phyloP scores from a whole-genome alignment of 1,139 yeast species.

The Trichomonascaceae sp. region DNA sequence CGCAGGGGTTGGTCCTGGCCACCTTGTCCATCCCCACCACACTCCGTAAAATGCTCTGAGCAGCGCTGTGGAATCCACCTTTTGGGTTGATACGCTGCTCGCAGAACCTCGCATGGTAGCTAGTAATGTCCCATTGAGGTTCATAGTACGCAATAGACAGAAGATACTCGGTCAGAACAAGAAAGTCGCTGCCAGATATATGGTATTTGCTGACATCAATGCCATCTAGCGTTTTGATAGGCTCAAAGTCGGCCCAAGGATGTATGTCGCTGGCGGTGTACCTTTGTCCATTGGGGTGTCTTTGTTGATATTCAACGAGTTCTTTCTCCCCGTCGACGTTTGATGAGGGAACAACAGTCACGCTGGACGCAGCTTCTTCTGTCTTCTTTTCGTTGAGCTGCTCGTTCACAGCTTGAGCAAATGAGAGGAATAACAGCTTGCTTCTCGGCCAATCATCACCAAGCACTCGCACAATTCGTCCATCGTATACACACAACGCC shows the following conservation, averaged over 20 bases:
- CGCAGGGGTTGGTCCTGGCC: constrained; percentile 7
- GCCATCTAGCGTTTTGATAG: constrained; percentile 19
- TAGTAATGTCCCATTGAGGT: constrained; percentile 8
- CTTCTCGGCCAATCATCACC: constrained; percentile 23
- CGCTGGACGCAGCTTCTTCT: constrained; percentile 4
- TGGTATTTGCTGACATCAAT: constrained; percentile 24
- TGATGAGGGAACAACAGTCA: neutral
- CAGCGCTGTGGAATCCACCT: constrained; percentile 7
- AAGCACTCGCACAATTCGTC: constrained; percentile 25
- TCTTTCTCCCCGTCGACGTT: constrained; percentile 9
- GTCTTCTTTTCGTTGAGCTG: constrained; percentile 3
- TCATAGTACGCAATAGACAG: constrained; percentile 14
- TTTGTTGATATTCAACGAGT: constrained; percentile 4
- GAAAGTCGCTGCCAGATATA: constrained; percentile 16
- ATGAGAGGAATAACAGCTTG: constrained; percentile 30
- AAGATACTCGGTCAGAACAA: constrained; percentile 13
- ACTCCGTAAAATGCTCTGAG: constrained; percentile 11
- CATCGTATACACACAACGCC: constrained; percentile 29
- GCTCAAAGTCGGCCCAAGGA: constrained; percentile 21
- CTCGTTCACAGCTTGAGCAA: constrained; percentile 20
- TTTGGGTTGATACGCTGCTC: constrained; percentile 4
- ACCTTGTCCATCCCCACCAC: constrained; percentile 6
- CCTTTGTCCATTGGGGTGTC: neutral
- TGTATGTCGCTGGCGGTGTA: constrained; percentile 12
- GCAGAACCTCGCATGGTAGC: constrained; percentile 6